Evolutionary conservation across 768 basidiomycete species (phyloP).

Genomic region (Russula emetica): DNA sequence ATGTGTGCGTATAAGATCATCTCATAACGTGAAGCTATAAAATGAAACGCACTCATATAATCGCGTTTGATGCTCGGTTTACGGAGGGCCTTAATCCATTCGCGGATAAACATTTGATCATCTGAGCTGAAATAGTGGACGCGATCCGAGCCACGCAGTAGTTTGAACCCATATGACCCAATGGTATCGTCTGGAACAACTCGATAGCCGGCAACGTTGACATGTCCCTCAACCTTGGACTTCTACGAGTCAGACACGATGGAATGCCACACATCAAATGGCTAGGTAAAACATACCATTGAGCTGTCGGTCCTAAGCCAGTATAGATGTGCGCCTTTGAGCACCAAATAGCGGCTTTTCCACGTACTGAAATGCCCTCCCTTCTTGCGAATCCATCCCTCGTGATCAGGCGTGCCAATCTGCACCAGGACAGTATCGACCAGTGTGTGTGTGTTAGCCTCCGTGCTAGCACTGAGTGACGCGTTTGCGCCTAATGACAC

Average conservation of each 20-base stretch:
- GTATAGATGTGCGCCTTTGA: constrained; percentile 90
- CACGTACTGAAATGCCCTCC: constrained; percentile 89
- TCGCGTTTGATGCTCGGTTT: constrained; percentile 95
- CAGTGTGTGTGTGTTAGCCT: constrained; percentile 29
- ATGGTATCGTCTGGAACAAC: constrained; percentile 90
- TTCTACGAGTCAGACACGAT: constrained; percentile 47
- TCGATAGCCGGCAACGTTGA: constrained; percentile 87
- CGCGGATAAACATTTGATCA: constrained; percentile 75
- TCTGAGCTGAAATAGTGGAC: constrained; percentile 89
- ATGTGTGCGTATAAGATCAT: not conserved
- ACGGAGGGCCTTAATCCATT: constrained; percentile 99
- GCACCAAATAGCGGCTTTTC: constrained; percentile 87
- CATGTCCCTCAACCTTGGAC: constrained; percentile 92
- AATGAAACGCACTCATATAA: constrained; percentile 64
- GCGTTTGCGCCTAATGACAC: constrained; percentile 33
- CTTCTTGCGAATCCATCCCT: constrained; percentile 95
- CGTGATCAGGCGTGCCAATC: constrained; percentile 84
- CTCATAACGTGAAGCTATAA: not conserved
- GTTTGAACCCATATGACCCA: constrained; percentile 91
- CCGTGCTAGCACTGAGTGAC: not conserved
- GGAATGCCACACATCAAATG: not conserved
- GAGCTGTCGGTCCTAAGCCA: constrained; percentile 73
- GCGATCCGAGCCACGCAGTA: constrained; percentile 83
- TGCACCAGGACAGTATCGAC: constrained; percentile 79
- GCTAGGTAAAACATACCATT: constrained; percentile 36